Evolutionary conservation across 2,329 filamentous ascomycete genomes (phyloP), one percentile per base, ranked within the genome.

Genomic region (Sarocladium brachiariae): DNA sequence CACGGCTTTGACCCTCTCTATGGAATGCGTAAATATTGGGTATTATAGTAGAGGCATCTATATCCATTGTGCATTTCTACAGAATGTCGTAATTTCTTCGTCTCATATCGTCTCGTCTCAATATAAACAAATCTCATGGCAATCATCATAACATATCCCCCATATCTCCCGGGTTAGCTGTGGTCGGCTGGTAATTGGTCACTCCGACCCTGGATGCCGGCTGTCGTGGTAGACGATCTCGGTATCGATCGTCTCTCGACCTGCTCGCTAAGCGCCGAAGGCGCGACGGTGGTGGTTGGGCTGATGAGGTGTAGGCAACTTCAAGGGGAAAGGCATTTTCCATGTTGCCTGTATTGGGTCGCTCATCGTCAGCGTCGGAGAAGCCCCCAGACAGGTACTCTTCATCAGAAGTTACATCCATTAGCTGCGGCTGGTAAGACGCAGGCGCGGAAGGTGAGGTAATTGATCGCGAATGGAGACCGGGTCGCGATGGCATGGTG

Each of bases 401-500:
- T 52, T 95, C 89, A 52, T 95, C 86, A 0, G 86, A 89, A 2
- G 83, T 73, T 46, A 87, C 76, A 11, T 87, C 81, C 33, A 74
- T 75, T 50, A 80, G 73, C 30, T 75, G 75, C 10, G 72, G 65
- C 54, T 81, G 74, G 58, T 79, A 76, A 7, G 75, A 76, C 5
- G 75, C 68, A 10, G 80, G 72, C 5, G 77, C 73, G 7, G 81
- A 80, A 1, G 92, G 91, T 0, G 89, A 95, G 0, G 92, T 96
- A 49, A 95, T 80, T 11, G 89, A 95, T 16, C 92, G 83, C 5
- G 81, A 78, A 63, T 96, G 91, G 18, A 95, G 72, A 2, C 78
- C 79, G 1, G 89, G 87, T 4, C 89, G 75, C 7, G 45, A 66
- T 10, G 70, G 63, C 9, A 71, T 60, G 31, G 25, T 37, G 7